Conservation (phyloP, 208 protist species). For the Leishmania aethiopica region DNA sequence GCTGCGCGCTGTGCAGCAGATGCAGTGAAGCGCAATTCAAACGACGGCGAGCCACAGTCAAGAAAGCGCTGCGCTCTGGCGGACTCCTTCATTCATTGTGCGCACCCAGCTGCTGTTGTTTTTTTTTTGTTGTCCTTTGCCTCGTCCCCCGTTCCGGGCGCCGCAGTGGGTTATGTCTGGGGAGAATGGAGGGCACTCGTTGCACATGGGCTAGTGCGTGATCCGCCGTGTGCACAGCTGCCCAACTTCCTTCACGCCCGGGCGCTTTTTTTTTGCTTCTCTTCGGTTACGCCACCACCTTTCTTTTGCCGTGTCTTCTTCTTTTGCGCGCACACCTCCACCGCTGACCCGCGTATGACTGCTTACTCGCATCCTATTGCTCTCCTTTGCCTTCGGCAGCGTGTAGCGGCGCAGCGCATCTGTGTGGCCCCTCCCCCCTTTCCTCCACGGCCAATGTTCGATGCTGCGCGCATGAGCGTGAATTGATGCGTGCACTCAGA, state of each 20-base stretch:
- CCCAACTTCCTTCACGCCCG: background rate
- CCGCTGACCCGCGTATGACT: background rate
- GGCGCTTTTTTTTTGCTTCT: background rate
- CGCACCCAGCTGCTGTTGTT: background rate
- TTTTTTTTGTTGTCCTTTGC: background rate
- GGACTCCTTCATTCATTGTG: background rate
- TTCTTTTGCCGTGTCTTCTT: background rate
- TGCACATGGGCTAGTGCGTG: background rate
- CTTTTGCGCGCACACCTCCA: background rate
- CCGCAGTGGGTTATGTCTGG: background rate
- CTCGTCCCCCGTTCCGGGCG: background rate
- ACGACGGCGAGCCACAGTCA: background rate
- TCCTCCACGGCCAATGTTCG: background rate
- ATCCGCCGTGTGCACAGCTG: background rate
- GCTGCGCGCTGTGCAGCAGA: constrained; percentile 39
- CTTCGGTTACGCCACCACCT: background rate
- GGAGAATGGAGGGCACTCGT: background rate
- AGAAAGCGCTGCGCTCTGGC: background rate
- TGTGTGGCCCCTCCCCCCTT: background rate
- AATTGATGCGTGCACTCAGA: background rate
- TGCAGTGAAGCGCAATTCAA: background rate
- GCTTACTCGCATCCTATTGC: background rate
- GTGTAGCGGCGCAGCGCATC: background rate
- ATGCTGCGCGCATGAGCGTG: background rate
- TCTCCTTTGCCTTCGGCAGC: background rate